Conservation (phyloP, 83 land plant genomes). For the Picea abies region DNA sequence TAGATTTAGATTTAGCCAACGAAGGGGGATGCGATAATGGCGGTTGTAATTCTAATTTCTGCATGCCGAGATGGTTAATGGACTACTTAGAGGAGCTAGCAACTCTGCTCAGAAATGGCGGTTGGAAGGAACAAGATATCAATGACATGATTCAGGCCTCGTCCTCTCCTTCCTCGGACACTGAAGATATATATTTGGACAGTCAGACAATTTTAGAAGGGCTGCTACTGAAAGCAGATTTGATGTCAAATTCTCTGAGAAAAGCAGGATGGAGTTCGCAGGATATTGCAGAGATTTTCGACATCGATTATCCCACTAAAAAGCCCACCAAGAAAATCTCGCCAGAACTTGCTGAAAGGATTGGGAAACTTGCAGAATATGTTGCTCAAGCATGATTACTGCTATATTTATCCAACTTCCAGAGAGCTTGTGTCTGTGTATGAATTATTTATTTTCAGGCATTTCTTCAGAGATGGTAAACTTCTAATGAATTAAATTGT, state of each 20-base stretch:
- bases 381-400: constrained; percentile 21
- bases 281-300: constrained; percentile 62
- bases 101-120: not conserved
- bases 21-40: not conserved
- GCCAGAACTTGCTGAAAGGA: constrained; percentile 16
- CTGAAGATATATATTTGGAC: constrained; percentile 38
- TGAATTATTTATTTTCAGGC: not conserved
- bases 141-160: constrained; percentile 17
- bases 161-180: not conserved
- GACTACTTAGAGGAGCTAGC: not conserved
- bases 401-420: constrained; percentile 16
- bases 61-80: constrained; percentile 3
- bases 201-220: constrained; percentile 54
- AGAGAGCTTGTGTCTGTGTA: constrained; percentile 22
- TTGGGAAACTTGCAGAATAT: constrained; percentile 25
- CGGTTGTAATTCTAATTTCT: not conserved
- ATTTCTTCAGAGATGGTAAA: too few species aligned
- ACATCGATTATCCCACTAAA: constrained; percentile 41
- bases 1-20: not conserved
- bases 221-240: constrained; percentile 53
- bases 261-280: constrained; percentile 78
- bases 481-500: too few species aligned
- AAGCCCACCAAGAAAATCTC: not conserved
- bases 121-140: constrained; percentile 10
- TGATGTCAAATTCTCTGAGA: constrained; percentile 48